Base-by-base conservation (phyloP, 2,329 filamentous ascomycete genomes). In the Plectosphaerella plurivora region DNA sequence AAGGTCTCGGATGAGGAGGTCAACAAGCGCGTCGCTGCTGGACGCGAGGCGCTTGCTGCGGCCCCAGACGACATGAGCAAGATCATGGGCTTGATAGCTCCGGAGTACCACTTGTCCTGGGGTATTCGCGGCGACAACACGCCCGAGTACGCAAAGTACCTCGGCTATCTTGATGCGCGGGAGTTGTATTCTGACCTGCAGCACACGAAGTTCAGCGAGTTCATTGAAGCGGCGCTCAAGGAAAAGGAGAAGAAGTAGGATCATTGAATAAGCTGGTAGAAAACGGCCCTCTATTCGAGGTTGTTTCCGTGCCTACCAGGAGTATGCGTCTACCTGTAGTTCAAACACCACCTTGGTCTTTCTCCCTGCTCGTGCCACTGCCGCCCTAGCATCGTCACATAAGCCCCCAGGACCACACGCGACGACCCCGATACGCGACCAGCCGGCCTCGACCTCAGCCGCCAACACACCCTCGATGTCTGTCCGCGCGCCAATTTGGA, bases 111-210 rank as follows among this genome's bases (percentile, higher is more conserved):
- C n/a, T 39, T 37, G n/a, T 22, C 46, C 11, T n/a, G 37, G 28
- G 46, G 16, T 4, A 11, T 82, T 20, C 69, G 79, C 2, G 75
- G 73, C 1, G 80, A 85, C 56, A 82, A 82, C 61, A 75, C 68
- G 10, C 76, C 74, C 0, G 74, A 78, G 51, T 69, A 73, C 55
- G 81, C 81, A 11, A 67, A 70, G 48, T 82, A 82, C 55, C 66
- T 84, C 5, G 79, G 79, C 2, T 82, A 83, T 60, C 53, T 82
- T 16, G 67, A 73, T 51, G 71, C 67, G 33, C 75, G 73, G 57
- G 74, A 82, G 16, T 64, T 83, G 22, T 83, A 82, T 58, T 79
- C 79, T 3, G 77, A 79, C 18, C 67, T 81, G 33, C 28, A 39
- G 33, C 46, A n/a, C n/a, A n/a, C n/a, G n/a, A n/a, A n/a, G n/a